Evolutionary conservation across 805 yeast species (phyloP).

Genomic region (Yarrowia sp.): DNA sequence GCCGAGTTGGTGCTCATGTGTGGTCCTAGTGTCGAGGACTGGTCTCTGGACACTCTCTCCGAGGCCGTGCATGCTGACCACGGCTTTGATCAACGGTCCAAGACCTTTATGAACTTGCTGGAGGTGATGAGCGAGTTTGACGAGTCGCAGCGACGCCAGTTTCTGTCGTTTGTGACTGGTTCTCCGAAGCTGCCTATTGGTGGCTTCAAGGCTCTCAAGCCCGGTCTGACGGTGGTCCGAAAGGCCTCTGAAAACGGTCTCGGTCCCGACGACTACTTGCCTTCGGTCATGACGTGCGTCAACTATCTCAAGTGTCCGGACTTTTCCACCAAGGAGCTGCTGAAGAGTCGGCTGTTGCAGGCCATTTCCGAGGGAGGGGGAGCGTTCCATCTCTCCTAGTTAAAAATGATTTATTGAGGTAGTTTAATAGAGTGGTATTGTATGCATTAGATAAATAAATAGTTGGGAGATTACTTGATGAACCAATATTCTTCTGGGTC

Average conservation of each 20-base stretch:
- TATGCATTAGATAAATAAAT: background rate
- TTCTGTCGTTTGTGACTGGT: constrained; percentile 89
- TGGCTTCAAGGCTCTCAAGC: constrained; percentile 82
- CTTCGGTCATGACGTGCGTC: constrained; percentile 98
- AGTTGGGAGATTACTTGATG: background rate
- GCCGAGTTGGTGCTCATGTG: constrained; percentile 73
- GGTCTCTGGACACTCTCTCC: constrained; percentile 64
- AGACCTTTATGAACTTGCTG: constrained; percentile 66
- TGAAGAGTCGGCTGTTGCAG: constrained; percentile 64
- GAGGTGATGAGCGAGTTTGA: constrained; percentile 64
- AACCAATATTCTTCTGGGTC: background rate
- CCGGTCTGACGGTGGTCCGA: constrained; percentile 85
- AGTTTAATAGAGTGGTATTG: constrained; percentile 5
- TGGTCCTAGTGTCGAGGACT: constrained; percentile 86
- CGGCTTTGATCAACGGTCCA: constrained; percentile 79
- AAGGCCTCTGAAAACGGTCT: constrained; percentile 70
- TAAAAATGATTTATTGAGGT: constrained; percentile 40
- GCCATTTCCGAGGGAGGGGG: constrained; percentile 91
- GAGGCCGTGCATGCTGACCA: constrained; percentile 82
- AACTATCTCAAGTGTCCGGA: constrained; percentile 90
- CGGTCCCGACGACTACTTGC: constrained; percentile 78
- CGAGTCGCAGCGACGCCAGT: constrained; percentile 65
- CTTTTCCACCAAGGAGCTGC: constrained; percentile 67
- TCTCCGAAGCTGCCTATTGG: constrained; percentile 93
- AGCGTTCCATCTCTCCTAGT: constrained; percentile 78